A percentile compares a stretch with the other conserved stretches of the same genome.
Evolutionary conservation across 164 flowering plant genomes (phyloP).

Genomic region (Dillenia suffruticosa): DNA sequence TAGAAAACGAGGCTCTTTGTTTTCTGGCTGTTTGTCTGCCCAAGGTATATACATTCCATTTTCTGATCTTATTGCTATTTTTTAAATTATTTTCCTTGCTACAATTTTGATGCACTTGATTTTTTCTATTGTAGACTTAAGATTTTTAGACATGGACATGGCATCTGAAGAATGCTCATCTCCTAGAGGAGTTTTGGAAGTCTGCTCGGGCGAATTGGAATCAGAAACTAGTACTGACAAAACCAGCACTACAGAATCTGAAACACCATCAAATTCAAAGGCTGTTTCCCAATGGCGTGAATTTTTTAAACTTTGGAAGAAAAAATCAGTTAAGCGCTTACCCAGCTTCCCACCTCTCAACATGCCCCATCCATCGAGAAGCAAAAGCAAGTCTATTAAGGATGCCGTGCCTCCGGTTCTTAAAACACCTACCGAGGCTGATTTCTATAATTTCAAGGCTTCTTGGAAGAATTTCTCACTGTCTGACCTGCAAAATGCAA

Average conservation of each 20-base stretch:
- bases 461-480: conserved; percentile 29
- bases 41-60: too few species aligned
- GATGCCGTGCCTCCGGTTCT: conserved; percentile 9
- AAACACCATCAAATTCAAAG: conserved; percentile 9
- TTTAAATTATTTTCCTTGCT: too few species aligned
- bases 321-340: conserved; percentile 36
- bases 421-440: conserved; percentile 2
- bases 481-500: too few species aligned
- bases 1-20: too few species aligned
- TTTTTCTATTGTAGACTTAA: too few species aligned
- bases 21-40: too few species aligned
- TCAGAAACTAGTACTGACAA: conserved; percentile 19
- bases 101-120: too few species aligned
- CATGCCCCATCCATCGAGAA: conserved; percentile 27
- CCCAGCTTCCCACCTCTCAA: conserved; percentile 28
- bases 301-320: conserved; percentile 40
- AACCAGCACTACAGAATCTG: conserved; percentile 49
- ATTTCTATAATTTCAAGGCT: conserved; percentile 21
- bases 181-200: conserved; percentile 2
- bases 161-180: neutral
- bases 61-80: too few species aligned
- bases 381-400: conserved; percentile 34
- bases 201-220: conserved; percentile 8
- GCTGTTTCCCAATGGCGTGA: conserved; percentile 43
- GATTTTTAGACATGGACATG: too few species aligned